Evolutionary conservation across 805 yeast genomes (phyloP), one percentile per base, ranked within the genome.

Genomic region (Blastobotrys americana): DNA sequence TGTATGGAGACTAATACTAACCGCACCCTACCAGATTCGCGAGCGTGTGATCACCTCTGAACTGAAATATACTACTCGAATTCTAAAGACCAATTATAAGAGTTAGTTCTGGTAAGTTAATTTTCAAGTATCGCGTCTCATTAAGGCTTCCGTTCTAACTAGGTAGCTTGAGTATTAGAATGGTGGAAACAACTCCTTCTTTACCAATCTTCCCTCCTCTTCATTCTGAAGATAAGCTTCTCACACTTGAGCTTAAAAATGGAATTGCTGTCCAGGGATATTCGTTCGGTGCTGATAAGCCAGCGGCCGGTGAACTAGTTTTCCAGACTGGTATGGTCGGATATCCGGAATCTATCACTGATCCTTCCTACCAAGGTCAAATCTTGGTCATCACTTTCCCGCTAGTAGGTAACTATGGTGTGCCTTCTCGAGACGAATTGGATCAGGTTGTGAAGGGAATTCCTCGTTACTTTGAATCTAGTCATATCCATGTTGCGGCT

Each of bases 301-400:
- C 95, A 20, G 78, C 80, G 46, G 94, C 97, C 46, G 98, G 98
- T 76, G 98, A 93, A 71, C 78, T 94, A 58, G 98, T 93, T 49
- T 93, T 93, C 79, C 97, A 94, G 70, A 93, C 98, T 52, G 97
- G 98, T 73, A 89, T 93, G 96, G 97, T 93, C 56, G 98, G 98
- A 51, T 93, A 93, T 66, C 98, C 97, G 35, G 98, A 93, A 69
- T 81, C 97, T 43, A 78, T 93, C 66, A 88, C 98, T 34, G 98
- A 93, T 69, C 98, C 98, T 49, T 93, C 97, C 37, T 93, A 93
- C 68, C 89, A 85, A 63, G 98, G 98, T 52, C 98, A 93, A 70
- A 90, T 93, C 61, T 60, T 93, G 64, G 97, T 93, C 52, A 84
- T 93, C 67, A 93, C 98, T 44, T 93, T 81, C 67, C 98, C 98